These are phyloP conservation scores for Neurospora intermedia DNA, from an alignment of 495 filamentous ascomycete species.

Conservation along the genomic window DNA sequence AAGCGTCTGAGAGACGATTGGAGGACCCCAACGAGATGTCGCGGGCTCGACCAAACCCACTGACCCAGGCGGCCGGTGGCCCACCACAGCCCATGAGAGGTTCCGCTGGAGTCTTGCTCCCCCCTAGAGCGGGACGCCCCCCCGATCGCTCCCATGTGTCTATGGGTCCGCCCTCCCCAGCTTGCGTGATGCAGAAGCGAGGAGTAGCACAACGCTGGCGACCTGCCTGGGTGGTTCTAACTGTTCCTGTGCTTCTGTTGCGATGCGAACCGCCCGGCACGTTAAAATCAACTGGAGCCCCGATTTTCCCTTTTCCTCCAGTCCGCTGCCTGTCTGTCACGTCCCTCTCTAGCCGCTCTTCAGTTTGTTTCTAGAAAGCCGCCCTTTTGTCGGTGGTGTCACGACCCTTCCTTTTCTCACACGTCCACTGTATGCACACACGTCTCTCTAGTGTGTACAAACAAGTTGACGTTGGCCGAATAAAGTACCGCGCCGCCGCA, in stretches of 20 bases:
- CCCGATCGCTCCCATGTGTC: slow-evolving; percentile 1
- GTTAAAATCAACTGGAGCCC: slow-evolving; percentile 11
- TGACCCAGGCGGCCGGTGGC: slow-evolving; percentile 6
- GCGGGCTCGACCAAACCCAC: neutral
- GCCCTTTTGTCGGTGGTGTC: slow-evolving; percentile 1
- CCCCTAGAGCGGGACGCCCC: slow-evolving; percentile 1
- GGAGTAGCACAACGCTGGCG: neutral
- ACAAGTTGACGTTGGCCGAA: neutral
- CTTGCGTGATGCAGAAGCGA: slow-evolving; percentile 13
- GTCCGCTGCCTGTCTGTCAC: slow-evolving; percentile 1
- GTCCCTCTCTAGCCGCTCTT: slow-evolving; percentile 1
- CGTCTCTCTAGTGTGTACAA: neutral
- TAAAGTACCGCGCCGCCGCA: neutral
- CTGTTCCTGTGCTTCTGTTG: slow-evolving; percentile 1
- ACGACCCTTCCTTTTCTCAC: slow-evolving; percentile 3
- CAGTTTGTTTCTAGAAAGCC: slow-evolving; percentile 1
- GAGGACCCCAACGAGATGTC: neutral
- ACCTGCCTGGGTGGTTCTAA: slow-evolving; percentile 4
- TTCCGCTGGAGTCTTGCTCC: slow-evolving; percentile 5
- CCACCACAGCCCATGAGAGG: slow-evolving; percentile 3
- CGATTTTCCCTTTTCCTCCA: slow-evolving; percentile 10
- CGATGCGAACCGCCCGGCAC: slow-evolving; percentile 1
- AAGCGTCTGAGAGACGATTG: neutral
- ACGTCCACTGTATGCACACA: neutral
- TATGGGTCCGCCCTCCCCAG: slow-evolving; percentile 3